phyloP scores from a whole-genome alignment of 2,329 filamentous ascomycete genomes.

The Westerdykella sp. region DNA sequence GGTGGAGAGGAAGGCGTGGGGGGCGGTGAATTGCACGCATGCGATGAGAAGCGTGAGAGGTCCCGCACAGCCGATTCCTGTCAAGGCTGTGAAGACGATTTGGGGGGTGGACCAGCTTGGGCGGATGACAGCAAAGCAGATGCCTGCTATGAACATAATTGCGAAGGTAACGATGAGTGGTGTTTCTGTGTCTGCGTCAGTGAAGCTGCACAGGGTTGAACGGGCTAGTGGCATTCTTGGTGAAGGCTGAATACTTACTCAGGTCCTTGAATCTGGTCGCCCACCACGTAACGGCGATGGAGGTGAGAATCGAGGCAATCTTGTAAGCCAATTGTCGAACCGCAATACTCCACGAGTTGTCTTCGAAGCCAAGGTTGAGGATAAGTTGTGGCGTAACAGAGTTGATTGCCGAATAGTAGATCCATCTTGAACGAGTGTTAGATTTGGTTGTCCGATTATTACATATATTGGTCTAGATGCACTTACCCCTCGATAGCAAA shows the following conservation, averaged over 20 bases:
- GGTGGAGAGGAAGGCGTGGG: conserved; percentile 25
- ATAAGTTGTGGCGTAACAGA: conserved; percentile 28
- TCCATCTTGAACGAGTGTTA: conserved; percentile 37
- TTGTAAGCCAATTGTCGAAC: conserved; percentile 25
- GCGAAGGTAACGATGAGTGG: conserved; percentile 22
- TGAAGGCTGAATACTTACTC: conserved; percentile 8
- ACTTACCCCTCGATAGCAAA: conserved; percentile 50
- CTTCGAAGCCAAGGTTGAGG: conserved; percentile 27
- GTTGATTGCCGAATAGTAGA: conserved; percentile 42
- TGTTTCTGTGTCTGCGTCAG: conserved; percentile 9
- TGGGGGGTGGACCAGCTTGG: conserved; percentile 22
- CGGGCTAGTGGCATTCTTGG: too few species aligned
- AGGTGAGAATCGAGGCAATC: conserved; percentile 18
- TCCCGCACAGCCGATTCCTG: conserved; percentile 23
- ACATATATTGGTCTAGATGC: not conserved
- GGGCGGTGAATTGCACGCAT: conserved; percentile 27
- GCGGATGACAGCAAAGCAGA: conserved; percentile 21
- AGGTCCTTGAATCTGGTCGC: conserved; percentile 26
- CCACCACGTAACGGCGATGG: conserved; percentile 21
- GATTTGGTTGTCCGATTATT: not conserved
- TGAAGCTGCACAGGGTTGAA: not conserved
- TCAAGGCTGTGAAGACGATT: conserved; percentile 22
- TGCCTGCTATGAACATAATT: conserved; percentile 23
- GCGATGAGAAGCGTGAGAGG: conserved; percentile 29
- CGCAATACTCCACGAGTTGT: conserved; percentile 25